phyloP scores from a whole-genome alignment of 306 rosid genomes.

The Rosa persica region DNA sequence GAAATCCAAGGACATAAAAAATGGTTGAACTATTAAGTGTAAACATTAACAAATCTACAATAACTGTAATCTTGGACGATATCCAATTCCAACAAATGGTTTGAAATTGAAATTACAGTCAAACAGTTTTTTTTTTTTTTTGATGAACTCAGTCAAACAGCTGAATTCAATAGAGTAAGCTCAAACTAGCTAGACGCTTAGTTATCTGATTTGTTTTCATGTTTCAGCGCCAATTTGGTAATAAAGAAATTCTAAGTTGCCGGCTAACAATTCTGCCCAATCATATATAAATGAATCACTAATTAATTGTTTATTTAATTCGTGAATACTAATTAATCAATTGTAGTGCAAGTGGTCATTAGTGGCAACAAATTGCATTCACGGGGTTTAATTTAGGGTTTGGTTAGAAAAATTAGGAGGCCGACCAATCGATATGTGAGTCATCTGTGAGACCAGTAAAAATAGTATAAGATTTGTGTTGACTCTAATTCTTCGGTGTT shows the following conservation, averaged over 20 bases:
- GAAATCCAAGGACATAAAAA: background rate
- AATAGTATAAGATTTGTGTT: background rate
- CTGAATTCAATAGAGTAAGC: slow-evolving; percentile 2
- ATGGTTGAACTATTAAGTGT: background rate
- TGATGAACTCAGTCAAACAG: background rate
- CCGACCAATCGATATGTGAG: background rate
- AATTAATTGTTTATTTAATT: background rate
- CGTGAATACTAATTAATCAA: background rate
- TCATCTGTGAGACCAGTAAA: background rate
- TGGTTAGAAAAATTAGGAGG: background rate
- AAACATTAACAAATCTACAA: background rate
- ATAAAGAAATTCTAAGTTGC: background rate
- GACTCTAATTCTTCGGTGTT: slow-evolving; percentile 5
- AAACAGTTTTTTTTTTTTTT: background rate
- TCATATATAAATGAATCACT: background rate
- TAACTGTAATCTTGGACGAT: background rate
- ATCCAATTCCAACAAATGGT: background rate
- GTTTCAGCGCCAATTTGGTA: background rate
- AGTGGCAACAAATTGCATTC: background rate
- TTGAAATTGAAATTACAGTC: background rate
- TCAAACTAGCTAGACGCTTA: background rate
- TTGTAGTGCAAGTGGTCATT: background rate
- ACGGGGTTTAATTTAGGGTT: background rate
- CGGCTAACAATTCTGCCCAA: background rate
- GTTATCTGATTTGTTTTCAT: background rate